Percentiles rank a stretch among this genome's conserved stretches.
These are phyloP conservation scores for Malassezia dermatis DNA, from an alignment of 1,284 basidiomycete species.

Conservation along the genomic window DNA sequence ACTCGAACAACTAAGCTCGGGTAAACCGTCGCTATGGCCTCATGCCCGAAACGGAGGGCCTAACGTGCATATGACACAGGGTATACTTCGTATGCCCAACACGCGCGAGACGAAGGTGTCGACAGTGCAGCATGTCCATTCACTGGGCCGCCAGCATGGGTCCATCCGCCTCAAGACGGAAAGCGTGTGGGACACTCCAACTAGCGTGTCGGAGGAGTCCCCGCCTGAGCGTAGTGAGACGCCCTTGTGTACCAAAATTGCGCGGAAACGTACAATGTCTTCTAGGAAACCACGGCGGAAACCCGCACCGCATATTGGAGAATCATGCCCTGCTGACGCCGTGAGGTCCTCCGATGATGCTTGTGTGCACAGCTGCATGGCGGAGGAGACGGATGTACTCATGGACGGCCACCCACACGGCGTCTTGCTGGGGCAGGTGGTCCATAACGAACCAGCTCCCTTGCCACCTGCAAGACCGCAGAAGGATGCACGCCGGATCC, in stretches of 20 bases:
- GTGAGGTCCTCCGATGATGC: neutral
- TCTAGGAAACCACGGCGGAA: slow-evolving; percentile 4
- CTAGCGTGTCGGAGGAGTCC: neutral
- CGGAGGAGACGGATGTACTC: neutral
- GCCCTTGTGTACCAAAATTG: slow-evolving; percentile 11
- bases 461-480: neutral
- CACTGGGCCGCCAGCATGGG: slow-evolving; percentile 4
- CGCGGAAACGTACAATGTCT: neutral
- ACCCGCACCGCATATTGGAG: neutral
- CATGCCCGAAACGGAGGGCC: neutral
- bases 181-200: neutral
- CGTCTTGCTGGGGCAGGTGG: neutral
- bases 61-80: neutral
- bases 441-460: neutral
- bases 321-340: neutral
- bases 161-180: slow-evolving; percentile 4
- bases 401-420: neutral
- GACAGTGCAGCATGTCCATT: neutral
- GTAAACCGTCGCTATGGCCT: neutral
- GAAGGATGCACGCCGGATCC: neutral
- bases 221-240: neutral
- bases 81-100: neutral
- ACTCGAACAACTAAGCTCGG: neutral
- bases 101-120: neutral
- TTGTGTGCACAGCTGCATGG: neutral